phyloP scores from a whole-genome alignment of 2,329 filamentous ascomycete genomes.

The Xylariaceae sp. region DNA sequence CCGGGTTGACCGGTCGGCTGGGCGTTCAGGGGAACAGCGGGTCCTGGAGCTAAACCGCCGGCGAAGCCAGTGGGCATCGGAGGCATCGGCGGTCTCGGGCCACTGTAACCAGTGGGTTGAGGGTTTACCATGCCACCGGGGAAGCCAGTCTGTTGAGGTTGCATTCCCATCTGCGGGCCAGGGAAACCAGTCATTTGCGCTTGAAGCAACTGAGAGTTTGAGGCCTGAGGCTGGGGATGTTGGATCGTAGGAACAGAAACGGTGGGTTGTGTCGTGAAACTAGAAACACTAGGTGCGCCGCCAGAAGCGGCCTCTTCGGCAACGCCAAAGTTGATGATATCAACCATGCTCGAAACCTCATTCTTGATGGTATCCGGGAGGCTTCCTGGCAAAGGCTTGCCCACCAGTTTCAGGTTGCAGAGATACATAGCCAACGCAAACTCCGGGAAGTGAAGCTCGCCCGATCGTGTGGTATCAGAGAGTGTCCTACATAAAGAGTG shows the following conservation, averaged over 20 bases:
- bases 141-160: conserved; percentile 66
- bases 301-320: conserved; percentile 63
- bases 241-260: conserved; percentile 53
- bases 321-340: conserved; percentile 95
- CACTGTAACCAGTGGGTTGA: conserved; percentile 73
- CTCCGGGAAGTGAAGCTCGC: conserved; percentile 93
- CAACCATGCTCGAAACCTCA: conserved; percentile 98
- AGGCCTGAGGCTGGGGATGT: conserved; percentile 68
- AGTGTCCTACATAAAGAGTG: conserved; percentile 58
- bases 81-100: conserved; percentile 79
- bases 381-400: conserved; percentile 67
- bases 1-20: conserved; percentile 90
- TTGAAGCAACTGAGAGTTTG: conserved; percentile 61
- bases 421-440: conserved; percentile 98
- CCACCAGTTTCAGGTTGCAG: conserved; percentile 87
- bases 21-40: conserved; percentile 64
- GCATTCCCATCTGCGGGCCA: conserved; percentile 54
- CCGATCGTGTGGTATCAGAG: conserved; percentile 91
- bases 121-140: conserved; percentile 57
- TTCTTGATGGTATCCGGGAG: conserved; percentile 88
- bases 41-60: conserved; percentile 58
- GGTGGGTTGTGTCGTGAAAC: conserved; percentile 55
- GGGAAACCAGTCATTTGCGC: conserved; percentile 64
- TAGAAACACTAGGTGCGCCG: conserved; percentile 59
- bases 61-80: conserved; percentile 61